Conservation (phyloP, 495 filamentous ascomycete species). For the Lentithecium fluviatile region DNA sequence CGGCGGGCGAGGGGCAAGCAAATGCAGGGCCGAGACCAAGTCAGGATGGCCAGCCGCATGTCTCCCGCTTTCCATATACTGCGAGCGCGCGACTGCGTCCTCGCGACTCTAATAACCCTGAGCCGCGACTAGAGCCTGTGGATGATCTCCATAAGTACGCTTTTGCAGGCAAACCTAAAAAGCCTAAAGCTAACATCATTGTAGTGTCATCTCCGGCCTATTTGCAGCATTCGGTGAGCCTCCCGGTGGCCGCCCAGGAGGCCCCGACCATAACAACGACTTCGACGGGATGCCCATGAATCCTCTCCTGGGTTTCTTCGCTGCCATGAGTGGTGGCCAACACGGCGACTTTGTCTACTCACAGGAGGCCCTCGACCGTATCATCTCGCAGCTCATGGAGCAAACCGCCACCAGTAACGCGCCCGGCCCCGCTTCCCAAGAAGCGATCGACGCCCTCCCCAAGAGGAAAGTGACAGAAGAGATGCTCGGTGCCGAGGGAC, state of each 20-base stretch:
- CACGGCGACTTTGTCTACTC: conserved; percentile 87
- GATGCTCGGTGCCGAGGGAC: conserved; percentile 63
- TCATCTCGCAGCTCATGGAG: conserved; percentile 86
- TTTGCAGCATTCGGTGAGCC: conserved; percentile 24
- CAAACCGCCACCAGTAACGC: conserved; percentile 71
- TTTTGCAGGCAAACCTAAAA: neutral
- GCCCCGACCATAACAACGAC: conserved; percentile 1
- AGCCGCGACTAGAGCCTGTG: conserved; percentile 30
- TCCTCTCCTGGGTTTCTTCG: conserved; percentile 45
- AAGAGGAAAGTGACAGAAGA: conserved; percentile 62
- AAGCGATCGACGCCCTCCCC: conserved; percentile 70
- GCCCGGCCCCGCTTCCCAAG: conserved; percentile 74
- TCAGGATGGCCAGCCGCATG: conserved; percentile 16
- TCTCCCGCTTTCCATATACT: conserved; percentile 24
- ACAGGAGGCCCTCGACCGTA: conserved; percentile 85
- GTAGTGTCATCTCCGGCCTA: conserved; percentile 18
- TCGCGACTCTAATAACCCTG: conserved; percentile 38
- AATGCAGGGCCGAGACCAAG: neutral
- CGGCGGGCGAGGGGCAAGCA: neutral
- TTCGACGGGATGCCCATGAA: conserved; percentile 13
- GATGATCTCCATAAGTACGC: conserved; percentile 35
- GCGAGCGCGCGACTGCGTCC: conserved; percentile 33
- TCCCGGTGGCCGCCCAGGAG: conserved; percentile 3
- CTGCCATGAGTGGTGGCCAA: conserved; percentile 50
- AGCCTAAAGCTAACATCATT: conserved; percentile 1